Conservation (phyloP, 148 eudicot genomes). For the Amaranthus hypochondriacus region DNA sequence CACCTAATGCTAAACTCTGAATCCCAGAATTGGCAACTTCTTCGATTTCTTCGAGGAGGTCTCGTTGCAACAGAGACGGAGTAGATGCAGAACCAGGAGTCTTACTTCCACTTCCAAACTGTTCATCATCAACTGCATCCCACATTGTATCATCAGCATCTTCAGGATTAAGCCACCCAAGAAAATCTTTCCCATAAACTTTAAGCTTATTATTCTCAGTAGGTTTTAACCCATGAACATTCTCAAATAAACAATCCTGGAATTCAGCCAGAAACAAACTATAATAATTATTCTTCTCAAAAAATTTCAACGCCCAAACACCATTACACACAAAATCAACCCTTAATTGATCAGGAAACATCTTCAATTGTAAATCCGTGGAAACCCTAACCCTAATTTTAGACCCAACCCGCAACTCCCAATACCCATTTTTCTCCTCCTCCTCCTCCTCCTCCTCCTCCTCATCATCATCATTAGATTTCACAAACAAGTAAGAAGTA, state of each 20-base stretch:
- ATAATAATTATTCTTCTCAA: slow-evolving; percentile 40
- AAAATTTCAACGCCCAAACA: slow-evolving; percentile 86
- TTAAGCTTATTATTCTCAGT: slow-evolving; percentile 67
- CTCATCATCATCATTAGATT: slow-evolving; percentile 17
- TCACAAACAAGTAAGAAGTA: slow-evolving; percentile 44
- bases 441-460: slow-evolving; percentile 25
- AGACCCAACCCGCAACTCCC: slow-evolving; percentile 61
- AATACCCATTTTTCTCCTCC: slow-evolving; percentile 24
- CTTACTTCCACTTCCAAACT: slow-evolving; percentile 25
- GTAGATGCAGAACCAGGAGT: slow-evolving; percentile 5
- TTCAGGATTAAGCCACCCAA: slow-evolving; percentile 79
- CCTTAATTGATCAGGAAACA: slow-evolving; percentile 68
- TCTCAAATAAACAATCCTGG: slow-evolving; percentile 80
- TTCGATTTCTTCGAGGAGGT: slow-evolving; percentile 78
- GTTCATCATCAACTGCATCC: slow-evolving; percentile 65
- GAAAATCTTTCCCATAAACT: slow-evolving; percentile 82
- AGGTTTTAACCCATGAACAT: slow-evolving; percentile 55
- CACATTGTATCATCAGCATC: slow-evolving; percentile 82
- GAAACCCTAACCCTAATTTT: slow-evolving; percentile 64
- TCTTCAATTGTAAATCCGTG: slow-evolving; percentile 79
- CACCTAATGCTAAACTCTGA: slow-evolving; percentile 89
- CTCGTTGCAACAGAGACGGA: slow-evolving; percentile 34
- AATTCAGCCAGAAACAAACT: slow-evolving; percentile 48
- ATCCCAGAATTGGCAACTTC: slow-evolving; percentile 68
- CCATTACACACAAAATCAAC: slow-evolving; percentile 72